These are phyloP conservation scores for Cladosporium sp. DNA, from an alignment of 2,329 filamentous ascomycete genomes.

Conservation along the genomic window DNA sequence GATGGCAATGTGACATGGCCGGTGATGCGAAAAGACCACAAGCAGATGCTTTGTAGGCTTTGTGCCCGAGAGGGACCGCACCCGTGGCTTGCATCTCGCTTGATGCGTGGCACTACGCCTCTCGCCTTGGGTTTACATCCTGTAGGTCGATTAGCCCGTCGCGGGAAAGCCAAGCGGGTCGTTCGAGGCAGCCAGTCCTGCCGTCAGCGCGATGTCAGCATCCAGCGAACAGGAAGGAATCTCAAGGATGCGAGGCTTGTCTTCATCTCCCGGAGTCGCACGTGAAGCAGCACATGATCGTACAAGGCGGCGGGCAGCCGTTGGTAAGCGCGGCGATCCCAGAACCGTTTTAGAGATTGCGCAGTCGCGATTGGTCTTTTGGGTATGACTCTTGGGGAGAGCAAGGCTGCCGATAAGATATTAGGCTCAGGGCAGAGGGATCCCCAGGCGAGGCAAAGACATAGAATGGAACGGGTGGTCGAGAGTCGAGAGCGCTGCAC, in stretches of 20 bases:
- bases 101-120: background rate
- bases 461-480: too few relatives aligned
- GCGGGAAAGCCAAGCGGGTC: background rate
- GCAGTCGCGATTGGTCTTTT: background rate
- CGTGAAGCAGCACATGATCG: constrained; percentile 2
- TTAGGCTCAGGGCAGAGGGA: constrained; percentile 6
- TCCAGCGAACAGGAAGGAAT: too few relatives aligned
- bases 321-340: background rate
- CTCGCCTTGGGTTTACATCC: background rate
- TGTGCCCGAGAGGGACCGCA: too few relatives aligned
- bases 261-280: constrained; percentile 7
- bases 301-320: background rate
- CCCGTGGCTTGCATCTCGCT: constrained; percentile 3
- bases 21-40: too few relatives aligned
- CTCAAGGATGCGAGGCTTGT: constrained; percentile 10
- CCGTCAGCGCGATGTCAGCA: constrained; percentile 11
- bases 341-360: background rate
- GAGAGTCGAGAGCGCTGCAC: constrained; percentile 1
- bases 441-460: background rate
- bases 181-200: background rate
- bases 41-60: too few relatives aligned
- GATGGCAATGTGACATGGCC: constrained; percentile 5
- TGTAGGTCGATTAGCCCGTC: background rate
- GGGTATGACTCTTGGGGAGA: background rate
- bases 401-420: background rate